Conservation (phyloP, 1,139 yeast genomes). For the Magnusiomyces fungicola region DNA sequence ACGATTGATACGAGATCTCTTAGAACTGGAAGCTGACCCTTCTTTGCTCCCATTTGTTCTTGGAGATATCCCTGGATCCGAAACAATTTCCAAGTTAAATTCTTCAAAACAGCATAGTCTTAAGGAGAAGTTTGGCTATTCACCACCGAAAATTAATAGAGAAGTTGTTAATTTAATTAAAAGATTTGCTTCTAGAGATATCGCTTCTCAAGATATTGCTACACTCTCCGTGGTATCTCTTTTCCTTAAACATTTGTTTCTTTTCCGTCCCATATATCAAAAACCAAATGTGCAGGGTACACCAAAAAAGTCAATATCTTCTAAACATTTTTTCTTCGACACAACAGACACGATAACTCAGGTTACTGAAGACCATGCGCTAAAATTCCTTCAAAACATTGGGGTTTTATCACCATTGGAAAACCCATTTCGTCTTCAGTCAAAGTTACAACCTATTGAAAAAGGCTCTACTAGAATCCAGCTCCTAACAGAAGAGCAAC, state of each 20-base stretch:
- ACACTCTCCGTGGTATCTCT: constrained; percentile 21
- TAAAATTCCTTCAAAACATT: constrained; percentile 16
- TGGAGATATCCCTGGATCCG: constrained; percentile 7
- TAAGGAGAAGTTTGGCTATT: background rate
- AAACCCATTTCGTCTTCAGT: constrained; percentile 16
- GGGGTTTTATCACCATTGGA: constrained; percentile 15
- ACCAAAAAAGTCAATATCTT: too few relatives aligned
- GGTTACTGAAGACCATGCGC: constrained; percentile 16
- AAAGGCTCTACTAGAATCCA: constrained; percentile 17
- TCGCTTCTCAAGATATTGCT: constrained; percentile 19
- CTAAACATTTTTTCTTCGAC: too few relatives aligned
- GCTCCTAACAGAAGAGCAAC: constrained; percentile 7
- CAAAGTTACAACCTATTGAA: constrained; percentile 16
- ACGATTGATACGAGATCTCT: background rate
- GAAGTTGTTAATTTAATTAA: constrained; percentile 17
- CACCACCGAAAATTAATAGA: constrained; percentile 4
- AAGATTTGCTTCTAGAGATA: constrained; percentile 23
- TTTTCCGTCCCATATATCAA: constrained; percentile 1
- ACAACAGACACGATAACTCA: too few relatives aligned
- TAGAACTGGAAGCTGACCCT: background rate
- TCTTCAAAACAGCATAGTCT: background rate
- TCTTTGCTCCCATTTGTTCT: constrained; percentile 1
- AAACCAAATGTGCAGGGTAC: constrained; percentile 1
- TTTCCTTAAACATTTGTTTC: constrained; percentile 16
- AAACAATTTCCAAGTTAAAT: constrained; percentile 3